A percentile compares a stretch with the other conserved stretches of the same genome.
Conservation (phyloP, 1,284 basidiomycete genomes). For the Heterobasidion occidentale region DNA sequence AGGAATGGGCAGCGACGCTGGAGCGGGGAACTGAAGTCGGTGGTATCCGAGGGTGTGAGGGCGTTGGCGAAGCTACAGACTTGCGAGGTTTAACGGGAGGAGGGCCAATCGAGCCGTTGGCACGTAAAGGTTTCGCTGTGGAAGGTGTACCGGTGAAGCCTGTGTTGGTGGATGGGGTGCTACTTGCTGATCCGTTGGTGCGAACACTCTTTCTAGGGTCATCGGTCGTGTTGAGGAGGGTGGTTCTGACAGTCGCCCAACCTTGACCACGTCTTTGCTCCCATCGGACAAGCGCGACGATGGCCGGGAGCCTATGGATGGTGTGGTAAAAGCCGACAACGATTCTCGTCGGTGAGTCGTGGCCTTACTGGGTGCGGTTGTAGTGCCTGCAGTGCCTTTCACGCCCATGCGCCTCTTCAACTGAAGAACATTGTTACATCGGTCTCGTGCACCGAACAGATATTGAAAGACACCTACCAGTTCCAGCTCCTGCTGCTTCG, state of each 20-base stretch:
- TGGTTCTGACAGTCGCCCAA: constrained; percentile 19
- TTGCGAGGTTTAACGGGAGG: constrained; percentile 3
- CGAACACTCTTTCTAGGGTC: constrained; percentile 41
- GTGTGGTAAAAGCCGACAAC: constrained; percentile 44
- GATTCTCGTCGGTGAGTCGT: constrained; percentile 43
- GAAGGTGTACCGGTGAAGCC: neutral
- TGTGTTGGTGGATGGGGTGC: neutral
- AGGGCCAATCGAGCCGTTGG: constrained; percentile 5
- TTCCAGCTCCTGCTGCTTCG: constrained; percentile 87
- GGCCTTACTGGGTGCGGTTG: constrained; percentile 42
- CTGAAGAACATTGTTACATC: constrained; percentile 27
- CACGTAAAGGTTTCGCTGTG: neutral
- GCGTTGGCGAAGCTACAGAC: constrained; percentile 1
- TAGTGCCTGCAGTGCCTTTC: constrained; percentile 52
- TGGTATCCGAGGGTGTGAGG: neutral
- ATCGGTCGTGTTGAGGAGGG: constrained; percentile 17
- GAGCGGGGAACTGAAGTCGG: neutral
- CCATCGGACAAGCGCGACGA: constrained; percentile 49
- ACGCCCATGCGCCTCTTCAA: constrained; percentile 66
- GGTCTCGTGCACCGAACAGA: constrained; percentile 3
- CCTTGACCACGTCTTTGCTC: constrained; percentile 28
- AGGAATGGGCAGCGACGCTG: neutral
- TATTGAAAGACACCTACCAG: constrained; percentile 50
- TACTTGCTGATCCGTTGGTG: constrained; percentile 23
- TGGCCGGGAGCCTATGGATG: constrained; percentile 22